Evolutionary conservation across 2,329 filamentous ascomycete genomes (phyloP), one percentile per base, ranked within the genome.

Genomic region (Sporothrix schenckii): DNA sequence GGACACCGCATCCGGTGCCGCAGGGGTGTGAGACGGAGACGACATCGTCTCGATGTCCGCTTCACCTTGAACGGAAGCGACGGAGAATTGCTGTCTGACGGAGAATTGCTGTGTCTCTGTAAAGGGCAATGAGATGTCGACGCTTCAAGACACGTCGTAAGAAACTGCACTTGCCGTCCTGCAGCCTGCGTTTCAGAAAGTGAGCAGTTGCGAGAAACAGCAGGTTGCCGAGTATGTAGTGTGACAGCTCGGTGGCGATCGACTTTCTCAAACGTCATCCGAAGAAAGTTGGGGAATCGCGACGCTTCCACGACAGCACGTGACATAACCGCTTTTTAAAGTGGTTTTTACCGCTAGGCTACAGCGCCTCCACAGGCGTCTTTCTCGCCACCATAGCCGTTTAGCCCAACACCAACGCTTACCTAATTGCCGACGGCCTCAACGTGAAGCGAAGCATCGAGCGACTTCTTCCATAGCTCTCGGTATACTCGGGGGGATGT

Each of bases 261-360:
- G 47, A 27, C 47, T 27, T 56, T 21, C 11, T n/a, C 34, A 63
- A 47, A 61, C 58, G 53, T 56, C 53, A 60, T 44, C 6, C 19
- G 21, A 14, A 19, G 58, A 49, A 44, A 58, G 50, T 53, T 41
- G 47, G 50, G 11, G 34, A 39, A 41, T 68, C 70, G 70, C 72
- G 72, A 69, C 60, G 52, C 5, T 61, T 67, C 67, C 70, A 63
- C 72, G 69, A 52, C 44, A 65, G 5, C 72, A 73, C 71, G 71
- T 73, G 72, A 73, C 47, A 7, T 34, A 41, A 41, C 7, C n/a
- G 41, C 6, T 27, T 16, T 6, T 27, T 53, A 54, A 52, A 61
- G 39, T 56, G 39, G 47, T 68, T 68, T 54, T 47, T 49, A 7
- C 41, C 21, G 58, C 58, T 63, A 63, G 56, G 56, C 58, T 63